phyloP scores from a whole-genome alignment of 2,329 filamentous ascomycete species.

The Sclerotiophoma versabilis region DNA sequence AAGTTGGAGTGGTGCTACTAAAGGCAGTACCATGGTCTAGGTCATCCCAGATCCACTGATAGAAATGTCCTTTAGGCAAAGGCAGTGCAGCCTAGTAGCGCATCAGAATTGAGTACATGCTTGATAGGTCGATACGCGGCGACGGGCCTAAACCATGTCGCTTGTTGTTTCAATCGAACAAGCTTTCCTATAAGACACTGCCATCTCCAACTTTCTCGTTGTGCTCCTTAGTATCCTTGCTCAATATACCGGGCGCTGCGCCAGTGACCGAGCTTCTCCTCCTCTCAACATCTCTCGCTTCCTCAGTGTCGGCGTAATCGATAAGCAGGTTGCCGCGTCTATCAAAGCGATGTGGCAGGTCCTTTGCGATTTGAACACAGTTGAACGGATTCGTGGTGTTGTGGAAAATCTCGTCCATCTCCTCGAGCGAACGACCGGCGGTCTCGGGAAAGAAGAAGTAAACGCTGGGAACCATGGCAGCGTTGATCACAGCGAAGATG shows the following conservation, averaged over 20 bases:
- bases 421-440: constrained; percentile 54
- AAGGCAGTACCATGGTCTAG: neutral
- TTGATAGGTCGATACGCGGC: no score
- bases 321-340: constrained; percentile 65
- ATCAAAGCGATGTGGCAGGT: constrained; percentile 64
- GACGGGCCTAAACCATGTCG: neutral
- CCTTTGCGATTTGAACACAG: constrained; percentile 58
- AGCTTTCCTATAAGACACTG: neutral
- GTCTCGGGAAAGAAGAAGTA: constrained; percentile 70
- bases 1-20: neutral
- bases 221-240: constrained; percentile 13
- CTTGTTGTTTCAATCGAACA: neutral
- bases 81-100: no score
- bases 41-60: neutral
- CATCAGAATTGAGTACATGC: no score
- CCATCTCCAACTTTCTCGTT: constrained; percentile 7
- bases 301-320: constrained; percentile 55
- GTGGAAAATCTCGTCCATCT: constrained; percentile 68
- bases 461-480: constrained; percentile 62
- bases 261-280: constrained; percentile 39
- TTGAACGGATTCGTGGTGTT: constrained; percentile 59
- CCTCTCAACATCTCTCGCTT: constrained; percentile 38
- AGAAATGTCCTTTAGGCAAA: no score
- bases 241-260: constrained; percentile 10
- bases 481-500: constrained; percentile 64